phyloP scores from a whole-genome alignment of 352 stramenopile species.

The Pythium rhizo-oryzae region DNA sequence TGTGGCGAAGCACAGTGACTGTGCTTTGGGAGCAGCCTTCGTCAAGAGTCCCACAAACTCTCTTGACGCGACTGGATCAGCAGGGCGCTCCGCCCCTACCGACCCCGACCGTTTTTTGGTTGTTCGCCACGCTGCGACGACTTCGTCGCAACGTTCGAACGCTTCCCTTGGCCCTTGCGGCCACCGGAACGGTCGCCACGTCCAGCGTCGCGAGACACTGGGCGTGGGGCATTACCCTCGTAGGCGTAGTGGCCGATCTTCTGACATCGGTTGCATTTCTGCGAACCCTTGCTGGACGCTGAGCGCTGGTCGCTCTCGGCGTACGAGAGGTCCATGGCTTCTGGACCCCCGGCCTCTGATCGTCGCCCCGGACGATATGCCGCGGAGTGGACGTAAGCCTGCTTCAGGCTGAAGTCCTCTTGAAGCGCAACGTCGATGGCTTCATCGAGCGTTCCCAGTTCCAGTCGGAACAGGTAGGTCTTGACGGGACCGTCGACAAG shows the following conservation, averaged over 20 bases:
- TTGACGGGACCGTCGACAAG: constrained; percentile 19
- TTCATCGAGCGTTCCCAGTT: constrained; percentile 18
- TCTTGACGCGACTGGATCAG: constrained; percentile 8
- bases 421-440: constrained; percentile 9
- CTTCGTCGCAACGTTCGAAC: background rate
- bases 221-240: constrained; percentile 10
- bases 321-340: constrained; percentile 22
- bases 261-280: constrained; percentile 14
- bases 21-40: constrained; percentile 4
- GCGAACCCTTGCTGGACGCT: constrained; percentile 3
- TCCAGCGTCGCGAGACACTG: too few species aligned
- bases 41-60: constrained; percentile 13
- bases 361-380: constrained; percentile 4
- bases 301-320: constrained; percentile 5
- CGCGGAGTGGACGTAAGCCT: constrained; percentile 12
- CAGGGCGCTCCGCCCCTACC: constrained; percentile 9
- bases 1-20: background rate
- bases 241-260: constrained; percentile 17
- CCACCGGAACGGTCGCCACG: background rate
- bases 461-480: too few species aligned
- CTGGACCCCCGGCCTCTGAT: constrained; percentile 5
- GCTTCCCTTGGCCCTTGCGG: background rate
- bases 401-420: constrained; percentile 21
- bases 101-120: constrained; percentile 20
- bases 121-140: background rate